A percentile compares a stretch with the other conserved stretches of the same genome.
Conservation (phyloP, 306 rosid species). For the Gleditsia sinensis region DNA sequence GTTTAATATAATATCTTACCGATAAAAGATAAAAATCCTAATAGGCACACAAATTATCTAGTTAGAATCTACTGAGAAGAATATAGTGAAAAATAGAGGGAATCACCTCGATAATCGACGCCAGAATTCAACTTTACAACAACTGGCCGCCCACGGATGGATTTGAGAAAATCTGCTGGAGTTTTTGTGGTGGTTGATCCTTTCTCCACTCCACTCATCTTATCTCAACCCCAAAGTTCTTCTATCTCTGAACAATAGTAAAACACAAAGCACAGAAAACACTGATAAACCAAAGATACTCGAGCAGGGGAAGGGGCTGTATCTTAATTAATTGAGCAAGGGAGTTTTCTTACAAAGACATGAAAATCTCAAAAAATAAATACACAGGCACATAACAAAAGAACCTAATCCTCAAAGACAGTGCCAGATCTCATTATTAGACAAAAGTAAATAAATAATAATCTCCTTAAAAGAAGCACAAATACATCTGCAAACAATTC, state of each 20-base stretch:
- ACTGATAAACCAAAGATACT: not conserved
- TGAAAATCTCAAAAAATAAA: not conserved
- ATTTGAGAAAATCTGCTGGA: slow-evolving; percentile 89
- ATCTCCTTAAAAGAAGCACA: not conserved
- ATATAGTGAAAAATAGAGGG: slow-evolving; percentile 1
- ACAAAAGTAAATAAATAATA: not conserved
- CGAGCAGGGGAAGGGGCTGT: not conserved
- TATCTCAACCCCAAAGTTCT: not conserved
- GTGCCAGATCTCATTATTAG: not conserved
- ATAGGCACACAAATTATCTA: not conserved
- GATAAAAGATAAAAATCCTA: not conserved
- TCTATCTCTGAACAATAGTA: not conserved
- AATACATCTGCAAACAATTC: not conserved
- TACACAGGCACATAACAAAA: not conserved
- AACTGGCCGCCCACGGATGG: slow-evolving; percentile 93
- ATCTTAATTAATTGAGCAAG: not conserved
- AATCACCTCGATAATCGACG: slow-evolving; percentile 82
- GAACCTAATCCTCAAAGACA: not conserved
- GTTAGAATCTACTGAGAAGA: not conserved
- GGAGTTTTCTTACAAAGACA: not conserved
- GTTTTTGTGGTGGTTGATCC: slow-evolving; percentile 75
- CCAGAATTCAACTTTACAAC: slow-evolving; percentile 94
- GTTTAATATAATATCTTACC: not conserved
- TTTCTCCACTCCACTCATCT: slow-evolving; percentile 65
- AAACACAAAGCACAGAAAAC: not conserved